Evolutionary conservation across 2,329 filamentous ascomycete genomes (phyloP).

Genomic region (Aspergillus glaucus): DNA sequence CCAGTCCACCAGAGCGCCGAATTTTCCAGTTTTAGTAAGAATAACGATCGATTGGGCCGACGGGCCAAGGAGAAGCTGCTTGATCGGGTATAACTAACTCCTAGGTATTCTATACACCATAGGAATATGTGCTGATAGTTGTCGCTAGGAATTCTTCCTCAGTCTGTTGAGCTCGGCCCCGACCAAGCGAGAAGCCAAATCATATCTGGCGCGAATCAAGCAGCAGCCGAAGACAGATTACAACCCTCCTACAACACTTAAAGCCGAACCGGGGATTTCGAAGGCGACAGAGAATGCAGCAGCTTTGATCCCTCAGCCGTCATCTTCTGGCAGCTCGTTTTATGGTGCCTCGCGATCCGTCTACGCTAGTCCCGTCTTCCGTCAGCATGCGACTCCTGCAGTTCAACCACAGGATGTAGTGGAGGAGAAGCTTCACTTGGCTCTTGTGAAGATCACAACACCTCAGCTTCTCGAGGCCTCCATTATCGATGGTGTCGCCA

Average conservation of each 20-base stretch:
- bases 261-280: constrained; percentile 21
- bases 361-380: constrained; percentile 55
- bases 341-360: constrained; percentile 55
- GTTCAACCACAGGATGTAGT: constrained; percentile 29
- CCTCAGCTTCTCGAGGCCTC: constrained; percentile 64
- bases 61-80: constrained; percentile 40
- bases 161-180: constrained; percentile 82
- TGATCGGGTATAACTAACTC: constrained; percentile 30
- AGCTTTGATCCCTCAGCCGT: constrained; percentile 32
- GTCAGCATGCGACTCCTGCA: constrained; percentile 44
- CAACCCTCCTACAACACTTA: constrained; percentile 14
- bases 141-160: constrained; percentile 71
- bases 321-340: constrained; percentile 55
- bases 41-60: constrained; percentile 28
- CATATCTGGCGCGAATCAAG: constrained; percentile 83
- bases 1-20: constrained; percentile 22
- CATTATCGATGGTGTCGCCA: constrained; percentile 67
- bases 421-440: constrained; percentile 62
- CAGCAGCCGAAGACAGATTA: constrained; percentile 28
- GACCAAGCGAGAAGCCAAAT: constrained; percentile 86
- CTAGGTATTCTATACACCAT: too few relatives aligned
- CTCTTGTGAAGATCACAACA: constrained; percentile 74
- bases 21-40: constrained; percentile 24
- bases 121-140: neutral
- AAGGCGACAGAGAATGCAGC: constrained; percentile 7